phyloP scores from a whole-genome alignment of 75 land plant species.

The Chamaecyparis obtusa region DNA sequence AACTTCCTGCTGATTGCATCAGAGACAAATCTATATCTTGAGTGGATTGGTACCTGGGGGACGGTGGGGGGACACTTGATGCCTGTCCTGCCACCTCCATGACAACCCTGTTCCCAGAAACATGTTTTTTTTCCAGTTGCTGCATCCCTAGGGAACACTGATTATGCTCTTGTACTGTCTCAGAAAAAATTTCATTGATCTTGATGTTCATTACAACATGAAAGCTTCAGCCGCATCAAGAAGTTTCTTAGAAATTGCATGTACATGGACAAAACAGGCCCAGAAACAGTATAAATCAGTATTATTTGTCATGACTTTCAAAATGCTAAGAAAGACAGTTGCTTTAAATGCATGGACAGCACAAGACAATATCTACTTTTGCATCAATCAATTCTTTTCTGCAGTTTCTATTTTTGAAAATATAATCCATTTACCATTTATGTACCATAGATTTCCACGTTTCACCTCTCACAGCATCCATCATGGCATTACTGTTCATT shows the following conservation, averaged over 20 bases:
- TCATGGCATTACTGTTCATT: background rate
- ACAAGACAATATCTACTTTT: background rate
- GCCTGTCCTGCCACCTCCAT: too few relatives aligned
- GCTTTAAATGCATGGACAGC: background rate
- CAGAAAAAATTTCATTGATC: background rate
- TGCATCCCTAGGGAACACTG: too few relatives aligned
- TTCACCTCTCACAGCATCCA: background rate
- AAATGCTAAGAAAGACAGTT: background rate
- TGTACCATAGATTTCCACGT: background rate
- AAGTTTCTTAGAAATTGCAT: background rate
- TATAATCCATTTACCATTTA: background rate
- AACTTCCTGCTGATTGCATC: too few relatives aligned
- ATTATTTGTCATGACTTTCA: background rate
- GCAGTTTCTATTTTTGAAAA: background rate
- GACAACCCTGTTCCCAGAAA: too few relatives aligned
- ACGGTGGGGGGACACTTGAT: too few relatives aligned
- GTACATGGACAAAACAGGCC: background rate
- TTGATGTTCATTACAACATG: background rate
- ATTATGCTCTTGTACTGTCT: background rate
- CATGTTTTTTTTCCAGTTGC: too few relatives aligned
- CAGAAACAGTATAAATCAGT: background rate
- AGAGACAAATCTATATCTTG: too few relatives aligned
- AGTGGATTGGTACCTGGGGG: too few relatives aligned
- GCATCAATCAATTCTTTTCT: background rate
- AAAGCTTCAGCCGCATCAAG: background rate